These are phyloP conservation scores for Rubus parviflorus DNA, from an alignment of 306 rosid species.

Conservation along the genomic window DNA sequence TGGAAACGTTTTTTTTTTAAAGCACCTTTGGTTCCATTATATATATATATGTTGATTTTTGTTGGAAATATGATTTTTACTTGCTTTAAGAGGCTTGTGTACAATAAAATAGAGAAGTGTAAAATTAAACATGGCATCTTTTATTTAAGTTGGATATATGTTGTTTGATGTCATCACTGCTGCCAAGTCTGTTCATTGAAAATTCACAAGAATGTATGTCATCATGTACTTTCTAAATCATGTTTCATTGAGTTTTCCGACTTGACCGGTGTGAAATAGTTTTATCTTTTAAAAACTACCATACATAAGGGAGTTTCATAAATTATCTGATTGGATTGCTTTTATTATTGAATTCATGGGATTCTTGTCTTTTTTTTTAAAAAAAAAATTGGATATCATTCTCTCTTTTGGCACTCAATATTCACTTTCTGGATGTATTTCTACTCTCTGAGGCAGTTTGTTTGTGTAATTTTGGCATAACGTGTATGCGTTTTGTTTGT, in stretches of 20 bases:
- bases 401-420: background rate
- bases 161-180: slow-evolving; percentile 3
- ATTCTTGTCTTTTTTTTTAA: background rate
- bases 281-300: background rate
- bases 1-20: no score
- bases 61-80: background rate
- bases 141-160: background rate
- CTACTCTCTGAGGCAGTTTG: background rate
- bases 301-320: background rate
- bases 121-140: background rate
- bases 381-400: no score
- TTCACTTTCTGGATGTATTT: background rate
- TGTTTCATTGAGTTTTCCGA: background rate
- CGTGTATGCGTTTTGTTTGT: slow-evolving; percentile 9
- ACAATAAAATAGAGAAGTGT: no score
- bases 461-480: background rate
- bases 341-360: background rate
- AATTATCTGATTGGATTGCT: background rate
- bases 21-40: no score
- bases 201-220: background rate
- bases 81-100: background rate
- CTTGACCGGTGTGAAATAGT: background rate
- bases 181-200: background rate
- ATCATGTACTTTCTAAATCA: background rate
- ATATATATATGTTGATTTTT: no score